Conservation (phyloP, 768 basidiomycete genomes). For the Rhodosporidiobolus odoratus region DNA sequence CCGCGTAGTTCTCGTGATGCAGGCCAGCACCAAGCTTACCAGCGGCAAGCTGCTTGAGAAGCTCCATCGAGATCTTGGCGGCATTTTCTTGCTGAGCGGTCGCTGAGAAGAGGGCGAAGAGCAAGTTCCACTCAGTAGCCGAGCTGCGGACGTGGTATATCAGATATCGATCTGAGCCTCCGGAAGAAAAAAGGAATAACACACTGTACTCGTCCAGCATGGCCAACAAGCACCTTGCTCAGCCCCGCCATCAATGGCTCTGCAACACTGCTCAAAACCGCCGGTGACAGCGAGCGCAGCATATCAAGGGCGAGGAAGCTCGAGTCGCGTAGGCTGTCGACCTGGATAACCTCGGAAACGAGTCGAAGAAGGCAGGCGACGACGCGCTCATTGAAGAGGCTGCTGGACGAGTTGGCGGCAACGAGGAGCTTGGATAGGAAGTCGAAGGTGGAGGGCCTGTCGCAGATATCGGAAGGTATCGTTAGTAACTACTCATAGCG, state of each 20-base stretch:
- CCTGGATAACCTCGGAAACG: constrained; percentile 73
- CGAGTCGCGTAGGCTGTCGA: constrained; percentile 84
- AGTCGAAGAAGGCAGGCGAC: constrained; percentile 80
- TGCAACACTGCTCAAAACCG: constrained; percentile 73
- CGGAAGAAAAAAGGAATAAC: neutral
- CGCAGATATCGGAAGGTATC: neutral
- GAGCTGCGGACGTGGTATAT: too few species aligned
- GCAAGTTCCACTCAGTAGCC: constrained; percentile 91
- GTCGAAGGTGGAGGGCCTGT: constrained; percentile 89
- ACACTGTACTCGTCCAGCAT: constrained; percentile 66
- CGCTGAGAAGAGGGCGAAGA: constrained; percentile 78
- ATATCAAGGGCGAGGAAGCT: constrained; percentile 89
- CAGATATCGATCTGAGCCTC: too few species aligned
- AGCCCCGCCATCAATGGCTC: constrained; percentile 85
- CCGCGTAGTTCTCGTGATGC: constrained; percentile 70
- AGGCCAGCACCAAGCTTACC: constrained; percentile 60
- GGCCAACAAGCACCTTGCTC: constrained; percentile 67
- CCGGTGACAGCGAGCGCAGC: constrained; percentile 68
- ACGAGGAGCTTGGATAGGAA: constrained; percentile 77
- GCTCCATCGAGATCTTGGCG: constrained; percentile 72
- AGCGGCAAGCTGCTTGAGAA: constrained; percentile 62
- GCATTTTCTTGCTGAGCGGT: constrained; percentile 83
- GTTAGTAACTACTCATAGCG: neutral
- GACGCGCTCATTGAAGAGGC: constrained; percentile 86
- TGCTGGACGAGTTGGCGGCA: constrained; percentile 72